These are phyloP conservation scores for Streptanthus diversifolius DNA, from an alignment of 345 rosid species.

Conservation along the genomic window DNA sequence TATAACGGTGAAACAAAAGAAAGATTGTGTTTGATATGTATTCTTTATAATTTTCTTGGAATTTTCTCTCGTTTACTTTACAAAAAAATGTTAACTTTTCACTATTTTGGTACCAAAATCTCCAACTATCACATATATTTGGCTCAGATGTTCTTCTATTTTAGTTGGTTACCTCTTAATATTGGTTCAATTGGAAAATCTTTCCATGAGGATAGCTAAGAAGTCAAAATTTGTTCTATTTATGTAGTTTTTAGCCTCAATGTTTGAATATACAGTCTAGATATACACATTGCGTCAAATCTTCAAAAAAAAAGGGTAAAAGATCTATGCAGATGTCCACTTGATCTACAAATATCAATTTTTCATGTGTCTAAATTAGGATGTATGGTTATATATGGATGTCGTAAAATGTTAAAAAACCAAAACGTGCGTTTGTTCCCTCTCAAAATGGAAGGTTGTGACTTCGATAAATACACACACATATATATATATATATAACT, in stretches of 20 bases:
- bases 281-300: not conserved
- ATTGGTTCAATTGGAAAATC: not conserved
- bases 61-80: not conserved
- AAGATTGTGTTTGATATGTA: slow-evolving; percentile 14
- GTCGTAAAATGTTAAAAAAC: slow-evolving; percentile 11
- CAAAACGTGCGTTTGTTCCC: slow-evolving; percentile 34
- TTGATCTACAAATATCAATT: not conserved
- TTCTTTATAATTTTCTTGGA: not conserved
- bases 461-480: slow-evolving; percentile 17
- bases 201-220: not conserved
- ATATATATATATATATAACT: too few relatives aligned
- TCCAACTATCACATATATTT: not conserved
- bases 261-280: not conserved
- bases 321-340: slow-evolving; percentile 17
- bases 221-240: not conserved
- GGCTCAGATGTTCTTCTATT: not conserved
- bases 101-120: not conserved
- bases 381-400: slow-evolving; percentile 4
- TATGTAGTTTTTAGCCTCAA: not conserved
- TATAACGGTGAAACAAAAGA: slow-evolving; percentile 12
- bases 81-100: not conserved
- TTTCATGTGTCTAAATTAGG: not conserved
- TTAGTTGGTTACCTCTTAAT: not conserved
- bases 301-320: not conserved
- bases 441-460: not conserved